phyloP scores from a whole-genome alignment of 768 basidiomycete species.

The Pleurotus citrinopileatus region DNA sequence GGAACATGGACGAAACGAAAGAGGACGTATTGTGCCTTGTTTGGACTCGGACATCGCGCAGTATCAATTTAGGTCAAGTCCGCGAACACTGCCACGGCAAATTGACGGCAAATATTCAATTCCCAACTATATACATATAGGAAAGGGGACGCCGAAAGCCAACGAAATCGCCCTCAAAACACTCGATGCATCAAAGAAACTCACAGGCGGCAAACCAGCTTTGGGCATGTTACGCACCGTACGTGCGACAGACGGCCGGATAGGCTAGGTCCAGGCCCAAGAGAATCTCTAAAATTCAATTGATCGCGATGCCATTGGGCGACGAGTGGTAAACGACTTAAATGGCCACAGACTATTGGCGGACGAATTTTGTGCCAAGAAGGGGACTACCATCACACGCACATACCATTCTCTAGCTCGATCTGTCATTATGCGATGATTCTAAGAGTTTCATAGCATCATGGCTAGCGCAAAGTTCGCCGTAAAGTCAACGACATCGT shows the following conservation, averaged over 20 bases:
- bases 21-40: neutral
- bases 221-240: too few species aligned
- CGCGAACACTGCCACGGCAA: neutral
- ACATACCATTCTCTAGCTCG: neutral
- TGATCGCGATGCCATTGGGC: neutral
- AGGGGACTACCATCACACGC: neutral
- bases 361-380: neutral
- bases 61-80: neutral
- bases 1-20: neutral
- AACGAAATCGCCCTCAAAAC: too few species aligned
- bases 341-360: neutral
- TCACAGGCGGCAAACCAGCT: too few species aligned
- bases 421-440: neutral
- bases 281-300: neutral
- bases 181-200: too few species aligned
- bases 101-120: neutral
- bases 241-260: neutral
- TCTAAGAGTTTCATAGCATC: neutral
- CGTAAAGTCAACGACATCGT: neutral
- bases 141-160: neutral
- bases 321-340: neutral
- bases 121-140: constrained; percentile 3
- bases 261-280: neutral
- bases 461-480: neutral
- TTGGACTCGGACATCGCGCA: neutral